Percentiles rank a stretch among this genome's conserved stretches.
Evolutionary conservation across 2,329 filamentous ascomycete genomes (phyloP).

Genomic region (Botrytis aclada): DNA sequence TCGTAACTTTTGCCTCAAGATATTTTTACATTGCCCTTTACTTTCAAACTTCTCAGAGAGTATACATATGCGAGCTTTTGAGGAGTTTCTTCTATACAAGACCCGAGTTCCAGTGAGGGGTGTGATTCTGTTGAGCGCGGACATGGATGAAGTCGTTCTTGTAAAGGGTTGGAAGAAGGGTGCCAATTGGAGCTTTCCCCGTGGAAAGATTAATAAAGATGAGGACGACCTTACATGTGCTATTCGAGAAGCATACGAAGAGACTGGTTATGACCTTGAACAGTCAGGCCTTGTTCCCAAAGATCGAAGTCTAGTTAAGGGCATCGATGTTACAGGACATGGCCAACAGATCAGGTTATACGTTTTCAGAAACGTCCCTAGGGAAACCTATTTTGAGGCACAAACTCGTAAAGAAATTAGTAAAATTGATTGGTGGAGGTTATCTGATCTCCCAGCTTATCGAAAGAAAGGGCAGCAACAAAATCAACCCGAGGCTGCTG

Average conservation of each 20-base stretch:
- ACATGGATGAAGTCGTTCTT: constrained; percentile 90
- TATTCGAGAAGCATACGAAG: constrained; percentile 90
- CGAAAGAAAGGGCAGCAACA: constrained; percentile 61
- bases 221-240: constrained; percentile 93
- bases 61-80: constrained; percentile 78
- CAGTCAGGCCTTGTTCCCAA: constrained; percentile 72
- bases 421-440: constrained; percentile 91
- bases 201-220: constrained; percentile 97
- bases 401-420: constrained; percentile 96
- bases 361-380: constrained; percentile 83
- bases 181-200: constrained; percentile 92
- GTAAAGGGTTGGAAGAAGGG: constrained; percentile 99
- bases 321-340: constrained; percentile 83
- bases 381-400: constrained; percentile 84
- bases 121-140: constrained; percentile 85
- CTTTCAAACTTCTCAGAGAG: constrained; percentile 76
- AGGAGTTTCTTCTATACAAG: constrained; percentile 92
- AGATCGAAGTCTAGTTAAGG: constrained; percentile 66
- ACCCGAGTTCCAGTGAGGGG: constrained; percentile 89
- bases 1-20: constrained; percentile 79
- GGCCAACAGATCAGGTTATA: constrained; percentile 93
- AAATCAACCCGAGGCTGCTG: constrained; percentile 52
- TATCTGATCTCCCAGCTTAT: constrained; percentile 82
- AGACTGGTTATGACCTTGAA: constrained; percentile 84
- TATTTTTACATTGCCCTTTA: constrained; percentile 92